Conservation (phyloP, 495 filamentous ascomycete genomes). For the Penicillium salamii region DNA sequence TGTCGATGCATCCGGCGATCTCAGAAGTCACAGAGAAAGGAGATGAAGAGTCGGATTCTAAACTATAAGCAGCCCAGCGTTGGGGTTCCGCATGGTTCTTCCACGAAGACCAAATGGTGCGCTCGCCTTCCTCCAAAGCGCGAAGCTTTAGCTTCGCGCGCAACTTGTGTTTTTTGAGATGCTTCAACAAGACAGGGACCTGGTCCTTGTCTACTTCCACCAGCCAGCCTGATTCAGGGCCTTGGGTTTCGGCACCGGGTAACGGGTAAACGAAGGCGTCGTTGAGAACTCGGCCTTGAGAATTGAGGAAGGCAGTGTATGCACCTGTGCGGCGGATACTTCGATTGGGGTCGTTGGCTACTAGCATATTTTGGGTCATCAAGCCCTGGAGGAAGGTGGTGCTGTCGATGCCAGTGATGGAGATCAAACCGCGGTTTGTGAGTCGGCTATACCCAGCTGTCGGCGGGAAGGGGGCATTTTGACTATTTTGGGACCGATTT, state of each 20-base stretch:
- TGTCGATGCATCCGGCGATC: conserved; percentile 53
- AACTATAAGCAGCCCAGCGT: conserved; percentile 45
- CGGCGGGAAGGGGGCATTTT: conserved; percentile 31
- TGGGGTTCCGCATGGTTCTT: conserved; percentile 36
- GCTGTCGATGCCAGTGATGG: conserved; percentile 73
- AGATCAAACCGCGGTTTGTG: conserved; percentile 71
- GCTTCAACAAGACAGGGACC: conserved; percentile 56
- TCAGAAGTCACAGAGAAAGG: conserved; percentile 21
- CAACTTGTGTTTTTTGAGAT: conserved; percentile 80
- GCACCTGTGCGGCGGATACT: conserved; percentile 43
- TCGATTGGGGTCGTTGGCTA: conserved; percentile 37
- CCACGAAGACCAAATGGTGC: conserved; percentile 68
- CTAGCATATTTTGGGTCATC: conserved; percentile 70
- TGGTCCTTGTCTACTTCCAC: conserved; percentile 77
- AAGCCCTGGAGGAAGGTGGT: conserved; percentile 84
- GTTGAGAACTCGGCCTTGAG: conserved; percentile 76
- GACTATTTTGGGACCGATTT: conserved; percentile 12
- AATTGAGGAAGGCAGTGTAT: conserved; percentile 83
- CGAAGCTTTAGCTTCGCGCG: conserved; percentile 71
- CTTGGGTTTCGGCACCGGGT: conserved; percentile 26
- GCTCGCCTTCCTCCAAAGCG: conserved; percentile 60
- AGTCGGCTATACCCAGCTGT: conserved; percentile 50
- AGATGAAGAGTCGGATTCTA: conserved; percentile 34
- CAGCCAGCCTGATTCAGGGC: conserved; percentile 57
- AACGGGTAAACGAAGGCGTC: conserved; percentile 86